Percentiles rank a stretch among this genome's conserved stretches.
Conservation (phyloP, 2,329 filamentous ascomycete genomes). For the Aspergillus versicolor region DNA sequence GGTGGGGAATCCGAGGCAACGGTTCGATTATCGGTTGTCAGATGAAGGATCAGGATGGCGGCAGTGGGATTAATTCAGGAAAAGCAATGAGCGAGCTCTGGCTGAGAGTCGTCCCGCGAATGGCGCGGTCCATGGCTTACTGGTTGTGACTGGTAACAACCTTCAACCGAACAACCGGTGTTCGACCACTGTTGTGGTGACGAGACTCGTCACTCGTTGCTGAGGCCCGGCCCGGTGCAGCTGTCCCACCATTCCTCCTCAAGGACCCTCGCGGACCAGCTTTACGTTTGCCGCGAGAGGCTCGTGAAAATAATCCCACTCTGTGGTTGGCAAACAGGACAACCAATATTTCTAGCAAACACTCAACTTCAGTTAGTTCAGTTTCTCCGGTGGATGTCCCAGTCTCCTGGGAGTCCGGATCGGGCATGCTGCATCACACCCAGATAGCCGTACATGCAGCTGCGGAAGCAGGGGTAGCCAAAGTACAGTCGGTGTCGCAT, state of each 20-base stretch:
- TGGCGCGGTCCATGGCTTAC: not conserved
- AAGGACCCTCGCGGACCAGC: not conserved
- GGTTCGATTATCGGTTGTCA: slow-evolving; percentile 21
- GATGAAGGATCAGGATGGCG: not conserved
- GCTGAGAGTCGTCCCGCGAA: slow-evolving; percentile 2
- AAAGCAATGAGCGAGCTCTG: not conserved
- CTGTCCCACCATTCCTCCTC: not conserved
- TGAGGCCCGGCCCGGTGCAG: not conserved
- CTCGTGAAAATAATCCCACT: not conserved
- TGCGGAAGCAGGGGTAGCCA: slow-evolving; percentile 8
- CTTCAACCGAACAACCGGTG: no score
- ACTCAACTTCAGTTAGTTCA: not conserved
- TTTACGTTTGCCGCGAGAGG: not conserved
- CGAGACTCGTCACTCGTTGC: not conserved
- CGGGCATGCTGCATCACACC: slow-evolving; percentile 1
- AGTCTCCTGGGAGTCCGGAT: not conserved
- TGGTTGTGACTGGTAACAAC: no score
- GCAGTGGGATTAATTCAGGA: not conserved
- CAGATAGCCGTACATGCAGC: slow-evolving; percentile 15
- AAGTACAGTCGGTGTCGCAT: not conserved
- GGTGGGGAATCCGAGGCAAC: slow-evolving; percentile 14
- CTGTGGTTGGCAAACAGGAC: not conserved
- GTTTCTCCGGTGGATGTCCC: not conserved
- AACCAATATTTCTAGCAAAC: not conserved
- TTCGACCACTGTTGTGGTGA: not conserved